Conservation (phyloP, 2,329 filamentous ascomycete species). For the Claviceps lovelessii region DNA sequence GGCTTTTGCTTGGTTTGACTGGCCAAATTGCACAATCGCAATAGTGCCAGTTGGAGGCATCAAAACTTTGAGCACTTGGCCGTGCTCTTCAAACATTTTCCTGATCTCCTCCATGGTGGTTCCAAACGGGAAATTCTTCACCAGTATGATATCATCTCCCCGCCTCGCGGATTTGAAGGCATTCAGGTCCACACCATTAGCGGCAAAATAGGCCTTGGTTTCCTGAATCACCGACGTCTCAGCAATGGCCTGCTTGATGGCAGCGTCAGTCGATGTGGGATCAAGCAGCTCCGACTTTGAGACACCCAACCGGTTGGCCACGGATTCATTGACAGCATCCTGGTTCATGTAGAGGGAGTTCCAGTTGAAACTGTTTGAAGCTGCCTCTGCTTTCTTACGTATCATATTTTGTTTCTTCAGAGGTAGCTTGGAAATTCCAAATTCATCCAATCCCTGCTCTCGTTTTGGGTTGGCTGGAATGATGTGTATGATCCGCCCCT, state of each 20-base stretch:
- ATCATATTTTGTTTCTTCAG: constrained; percentile 90
- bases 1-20: constrained; percentile 62
- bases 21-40: constrained; percentile 78
- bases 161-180: constrained; percentile 76
- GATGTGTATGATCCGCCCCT: constrained; percentile 83
- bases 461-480: constrained; percentile 73
- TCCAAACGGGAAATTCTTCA: constrained; percentile 88
- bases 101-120: constrained; percentile 67
- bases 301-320: constrained; percentile 74
- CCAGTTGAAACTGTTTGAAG: constrained; percentile 79
- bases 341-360: constrained; percentile 99
- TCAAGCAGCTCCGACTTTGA: constrained; percentile 86
- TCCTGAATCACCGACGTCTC: constrained; percentile 95
- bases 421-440: constrained; percentile 76
- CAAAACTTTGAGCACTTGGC: constrained; percentile 64
- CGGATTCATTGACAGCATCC: constrained; percentile 83
- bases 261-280: constrained; percentile 87
- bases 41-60: constrained; percentile 91
- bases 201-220: constrained; percentile 78
- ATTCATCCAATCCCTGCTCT: constrained; percentile 72
- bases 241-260: constrained; percentile 90
- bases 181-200: constrained; percentile 80
- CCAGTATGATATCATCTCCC: constrained; percentile 74
- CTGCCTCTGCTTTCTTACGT: constrained; percentile 67
- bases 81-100: constrained; percentile 72